Evolutionary conservation across 768 basidiomycete genomes (phyloP), one percentile per base, ranked within the genome.

Genomic region (Punctularia strigosozonata): DNA sequence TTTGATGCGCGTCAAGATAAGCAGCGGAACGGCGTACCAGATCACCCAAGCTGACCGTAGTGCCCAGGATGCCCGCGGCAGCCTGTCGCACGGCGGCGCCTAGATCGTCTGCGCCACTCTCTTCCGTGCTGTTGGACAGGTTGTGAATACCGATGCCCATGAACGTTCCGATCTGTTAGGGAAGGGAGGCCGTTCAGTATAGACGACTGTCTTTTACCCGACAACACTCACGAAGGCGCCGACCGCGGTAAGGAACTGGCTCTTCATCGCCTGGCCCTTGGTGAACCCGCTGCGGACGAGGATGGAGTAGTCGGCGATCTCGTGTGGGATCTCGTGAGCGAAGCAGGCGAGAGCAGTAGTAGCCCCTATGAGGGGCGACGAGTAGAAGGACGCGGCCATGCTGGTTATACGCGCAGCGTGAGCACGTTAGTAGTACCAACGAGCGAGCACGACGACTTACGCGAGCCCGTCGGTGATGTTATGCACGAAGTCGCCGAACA

Each of bases 231-330:
- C 85, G 60, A 94, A 92, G 34, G 90, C 90, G 33, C 90, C 89
- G 39, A 91, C 68, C 20, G 90, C 90, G 24, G 90, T 94, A 41
- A 91, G 53, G 59, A 91, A 92, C 53, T 94, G 90, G 23, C 83
- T 86, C 50, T 82, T 80, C 89, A 94, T 91, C 2, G 90, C 90
- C 55, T 92, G 87, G 48, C 63, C 67, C 60, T 94, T 94, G 20
- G 80, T 85, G 55, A 92, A 91, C 3, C 90, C 89, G 49, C 84
- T 87, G 30, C 84, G 78, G 35, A 91, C 75, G 25, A 91, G 65
- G 47, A 92, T 91, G n/a, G 86, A 89, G 53, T 91, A 92, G 56
- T 92, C 90, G n/a, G 89, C 90, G 45, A 94, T 92, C 67, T 94
- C 88, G 52, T 94, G 89, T 14, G 90, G 90, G 38, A 94, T 92